Percentiles rank a stretch among this genome's conserved stretches.
These are phyloP conservation scores for Aegilops tauschii DNA, from an alignment of 176 grass and related monocot species.

Conservation along the genomic window DNA sequence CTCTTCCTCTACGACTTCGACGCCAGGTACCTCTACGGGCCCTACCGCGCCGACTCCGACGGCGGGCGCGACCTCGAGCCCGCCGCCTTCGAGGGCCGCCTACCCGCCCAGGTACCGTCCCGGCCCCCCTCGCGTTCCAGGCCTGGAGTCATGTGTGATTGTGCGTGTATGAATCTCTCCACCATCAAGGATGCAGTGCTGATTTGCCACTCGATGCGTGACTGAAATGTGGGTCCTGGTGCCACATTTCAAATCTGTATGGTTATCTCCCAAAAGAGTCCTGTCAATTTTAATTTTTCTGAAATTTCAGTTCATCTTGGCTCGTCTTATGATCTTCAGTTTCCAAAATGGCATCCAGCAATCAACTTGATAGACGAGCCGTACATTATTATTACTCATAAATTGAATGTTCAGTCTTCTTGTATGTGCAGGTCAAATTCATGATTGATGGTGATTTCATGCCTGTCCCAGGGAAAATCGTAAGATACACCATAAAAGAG, in stretches of 20 bases:
- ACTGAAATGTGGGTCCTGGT: not conserved
- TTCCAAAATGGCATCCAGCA: not conserved
- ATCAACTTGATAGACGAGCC: not conserved
- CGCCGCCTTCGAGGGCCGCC: slow-evolving; percentile 56
- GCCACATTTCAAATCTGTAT: not conserved
- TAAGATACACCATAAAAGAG: slow-evolving; percentile 63
- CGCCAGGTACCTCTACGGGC: slow-evolving; percentile 62
- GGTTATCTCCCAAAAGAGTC: not conserved
- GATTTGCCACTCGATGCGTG: not conserved
- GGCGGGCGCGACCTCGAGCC: slow-evolving; percentile 55
- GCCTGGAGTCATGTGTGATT: not conserved
- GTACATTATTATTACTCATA: slow-evolving; percentile 8
- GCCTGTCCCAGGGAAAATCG: slow-evolving; percentile 54
- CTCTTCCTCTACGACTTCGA: slow-evolving; percentile 89
- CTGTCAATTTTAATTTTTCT: not conserved
- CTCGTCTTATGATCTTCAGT: not conserved
- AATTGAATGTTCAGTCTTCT: not conserved
- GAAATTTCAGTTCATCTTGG: not conserved
- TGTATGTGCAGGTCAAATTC: slow-evolving; percentile 69
- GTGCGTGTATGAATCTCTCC: not conserved
- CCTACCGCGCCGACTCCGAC: slow-evolving; percentile 57
- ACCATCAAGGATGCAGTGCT: not conserved
- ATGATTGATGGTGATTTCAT: slow-evolving; percentile 67
- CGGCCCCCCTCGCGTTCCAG: no score
- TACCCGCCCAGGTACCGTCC: slow-evolving; percentile 63